phyloP scores from a whole-genome alignment of 305 asterid genomes.

The Caryopteris hybrid region DNA sequence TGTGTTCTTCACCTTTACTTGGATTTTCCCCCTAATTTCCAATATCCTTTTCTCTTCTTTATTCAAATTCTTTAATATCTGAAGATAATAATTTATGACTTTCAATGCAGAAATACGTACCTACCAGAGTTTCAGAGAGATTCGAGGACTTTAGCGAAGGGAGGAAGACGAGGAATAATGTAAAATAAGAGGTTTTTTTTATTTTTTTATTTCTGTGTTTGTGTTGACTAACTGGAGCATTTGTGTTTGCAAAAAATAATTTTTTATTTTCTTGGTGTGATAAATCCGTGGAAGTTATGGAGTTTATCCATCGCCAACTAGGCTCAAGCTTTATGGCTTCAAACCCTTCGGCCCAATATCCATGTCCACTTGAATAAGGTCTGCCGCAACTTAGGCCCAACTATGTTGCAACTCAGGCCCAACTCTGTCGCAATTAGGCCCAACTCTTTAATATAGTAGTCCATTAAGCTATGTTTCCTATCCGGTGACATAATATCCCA shows the following conservation, averaged over 20 bases:
- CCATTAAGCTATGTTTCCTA: too few species aligned
- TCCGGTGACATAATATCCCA: too few species aligned
- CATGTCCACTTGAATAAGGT: not conserved
- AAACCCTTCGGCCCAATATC: not conserved
- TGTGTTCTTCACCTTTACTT: constrained; percentile 17
- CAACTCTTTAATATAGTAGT: too few species aligned
- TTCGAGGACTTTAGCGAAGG: not conserved
- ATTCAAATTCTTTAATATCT: not conserved
- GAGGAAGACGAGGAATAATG: constrained; percentile 8
- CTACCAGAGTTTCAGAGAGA: constrained; percentile 9
- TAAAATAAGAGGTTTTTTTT: not conserved
- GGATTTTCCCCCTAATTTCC: not conserved
- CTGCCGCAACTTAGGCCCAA: too few species aligned
- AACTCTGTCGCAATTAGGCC: too few species aligned
- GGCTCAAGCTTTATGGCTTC: constrained; percentile 14
- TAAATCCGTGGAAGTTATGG: not conserved
- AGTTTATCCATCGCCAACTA: not conserved
- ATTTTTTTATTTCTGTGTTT: not conserved
- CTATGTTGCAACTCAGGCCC: too few species aligned
- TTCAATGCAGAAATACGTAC: not conserved
- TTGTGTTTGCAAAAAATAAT: not conserved
- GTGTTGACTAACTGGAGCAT: too few species aligned
- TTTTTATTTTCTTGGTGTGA: not conserved
- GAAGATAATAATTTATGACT: not conserved
- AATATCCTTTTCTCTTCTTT: not conserved